These are phyloP conservation scores for Agapanthus africanus DNA, from an alignment of 106 monocot species.

Conservation along the genomic window DNA sequence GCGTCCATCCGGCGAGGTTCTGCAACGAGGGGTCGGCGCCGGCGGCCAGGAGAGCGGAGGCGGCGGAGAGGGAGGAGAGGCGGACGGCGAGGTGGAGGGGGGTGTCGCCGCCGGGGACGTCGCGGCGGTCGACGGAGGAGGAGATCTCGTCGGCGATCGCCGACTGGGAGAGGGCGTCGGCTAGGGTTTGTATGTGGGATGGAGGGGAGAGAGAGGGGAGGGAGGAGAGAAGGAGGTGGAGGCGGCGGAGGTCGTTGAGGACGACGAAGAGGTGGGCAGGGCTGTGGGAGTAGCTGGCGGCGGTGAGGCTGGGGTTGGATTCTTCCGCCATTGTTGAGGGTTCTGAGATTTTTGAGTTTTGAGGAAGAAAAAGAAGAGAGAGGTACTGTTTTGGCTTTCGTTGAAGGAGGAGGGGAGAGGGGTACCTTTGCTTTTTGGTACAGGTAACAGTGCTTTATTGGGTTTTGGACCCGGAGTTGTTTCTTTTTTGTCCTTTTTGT, in stretches of 20 bases:
- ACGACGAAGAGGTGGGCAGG: conserved; percentile 46
- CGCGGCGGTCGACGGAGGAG: conserved; percentile 62
- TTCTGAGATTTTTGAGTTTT: background rate
- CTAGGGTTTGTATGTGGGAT: conserved; percentile 25
- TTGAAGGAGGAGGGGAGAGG: background rate
- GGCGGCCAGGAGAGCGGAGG: conserved; percentile 28
- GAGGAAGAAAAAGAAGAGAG: background rate
- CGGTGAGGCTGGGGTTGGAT: background rate
- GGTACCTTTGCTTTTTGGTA: conserved; percentile 6
- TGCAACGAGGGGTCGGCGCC: conserved; percentile 80
- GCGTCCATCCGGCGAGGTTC: conserved; percentile 76
- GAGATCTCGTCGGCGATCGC: conserved; percentile 30
- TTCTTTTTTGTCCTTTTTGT: no score
- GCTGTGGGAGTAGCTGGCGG: conserved; percentile 50
- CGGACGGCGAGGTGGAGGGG: conserved; percentile 82
- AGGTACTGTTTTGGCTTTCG: background rate
- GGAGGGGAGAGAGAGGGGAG: conserved; percentile 53
- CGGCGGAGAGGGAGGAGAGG: conserved; percentile 26
- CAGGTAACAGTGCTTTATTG: background rate
- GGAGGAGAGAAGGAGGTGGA: conserved; percentile 25
- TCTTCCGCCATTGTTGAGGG: background rate
- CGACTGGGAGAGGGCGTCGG: conserved; percentile 31
- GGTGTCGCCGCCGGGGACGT: conserved; percentile 60
- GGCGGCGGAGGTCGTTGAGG: conserved; percentile 25
- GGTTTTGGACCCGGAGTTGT: background rate